Conservation (phyloP, 768 basidiomycete genomes). For the Podaxis sp. region DNA sequence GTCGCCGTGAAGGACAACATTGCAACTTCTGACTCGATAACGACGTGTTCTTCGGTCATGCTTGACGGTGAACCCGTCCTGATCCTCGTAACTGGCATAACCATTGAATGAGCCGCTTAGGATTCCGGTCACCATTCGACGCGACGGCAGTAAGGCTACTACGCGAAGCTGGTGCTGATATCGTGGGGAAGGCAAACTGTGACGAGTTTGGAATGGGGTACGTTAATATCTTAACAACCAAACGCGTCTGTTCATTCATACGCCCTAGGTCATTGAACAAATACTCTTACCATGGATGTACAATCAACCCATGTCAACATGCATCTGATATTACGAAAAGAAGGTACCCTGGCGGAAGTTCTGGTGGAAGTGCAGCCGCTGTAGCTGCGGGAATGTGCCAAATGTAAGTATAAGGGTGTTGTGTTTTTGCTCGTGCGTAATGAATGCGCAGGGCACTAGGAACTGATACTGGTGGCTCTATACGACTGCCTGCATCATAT, state of each 20-base stretch:
- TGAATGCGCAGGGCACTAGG: constrained; percentile 66
- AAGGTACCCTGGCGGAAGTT: constrained; percentile 87
- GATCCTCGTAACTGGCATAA: not conserved
- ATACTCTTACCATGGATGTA: constrained; percentile 72
- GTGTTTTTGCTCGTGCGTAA: not conserved
- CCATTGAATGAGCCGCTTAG: constrained; percentile 30
- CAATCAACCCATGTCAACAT: constrained; percentile 67
- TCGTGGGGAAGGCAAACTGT: constrained; percentile 90
- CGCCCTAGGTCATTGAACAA: constrained; percentile 68
- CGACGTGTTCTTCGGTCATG: constrained; percentile 78
- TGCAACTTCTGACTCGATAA: constrained; percentile 58
- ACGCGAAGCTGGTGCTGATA: constrained; percentile 57
- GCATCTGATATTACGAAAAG: constrained; percentile 12
- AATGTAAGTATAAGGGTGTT: constrained; percentile 53
- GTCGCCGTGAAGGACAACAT: constrained; percentile 90
- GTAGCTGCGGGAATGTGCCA: constrained; percentile 83
- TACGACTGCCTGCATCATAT: constrained; percentile 90
- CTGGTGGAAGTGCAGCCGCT: constrained; percentile 93
- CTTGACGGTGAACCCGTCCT: constrained; percentile 46
- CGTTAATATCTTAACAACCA: constrained; percentile 20
- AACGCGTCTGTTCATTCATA: not conserved
- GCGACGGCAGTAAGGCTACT: constrained; percentile 79
- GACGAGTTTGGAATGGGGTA: constrained; percentile 99
- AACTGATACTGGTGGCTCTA: constrained; percentile 96
- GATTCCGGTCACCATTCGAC: constrained; percentile 78